Base-by-base conservation (phyloP, 2,329 filamentous ascomycete genomes). In the Fonsecaea erecta region DNA sequence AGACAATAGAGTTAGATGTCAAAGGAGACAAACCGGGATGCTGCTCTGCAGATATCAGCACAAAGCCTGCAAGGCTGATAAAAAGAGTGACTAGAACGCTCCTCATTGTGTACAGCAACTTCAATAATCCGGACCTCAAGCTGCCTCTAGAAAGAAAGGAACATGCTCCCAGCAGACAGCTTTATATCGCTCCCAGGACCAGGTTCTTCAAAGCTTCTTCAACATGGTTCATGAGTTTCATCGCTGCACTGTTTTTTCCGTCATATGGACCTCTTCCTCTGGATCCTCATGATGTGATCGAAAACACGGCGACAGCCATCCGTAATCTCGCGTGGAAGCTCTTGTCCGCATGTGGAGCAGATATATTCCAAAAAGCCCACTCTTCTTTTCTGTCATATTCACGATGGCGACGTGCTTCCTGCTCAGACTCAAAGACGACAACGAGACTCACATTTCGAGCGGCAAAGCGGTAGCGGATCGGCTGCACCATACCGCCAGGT, bases 281-380 rank as follows among this genome's bases (percentile, higher is more conserved):
- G 11, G 43, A 18, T 18, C 57, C 34, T 55, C 9, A 28, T 54
- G n/a, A 28, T 51, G 18, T 40, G 28, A 56, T 52, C 8, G 11
- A 37, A n/a, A 24, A 24, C 14, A 18, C 5, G 21, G 43, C 51
- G 52, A 35, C 16, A n/a, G 52, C 56, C 30, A 18, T 28, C 24
- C 40, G 52, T 48, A 64, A 66, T 66, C 37, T 69, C 62, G 62
- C 62, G 58, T 62, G 62, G 59, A 63, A 63, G 67, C 40, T 51
- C 35, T 51, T 58, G 54, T 58, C 64, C 67, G 54, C 48, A 43
- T 16, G 46, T 60, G 52, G 55, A 58, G 32, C 64, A 55, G 56
- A 58, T 67, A 26, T 9, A 67, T 67, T 69, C 40, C 64, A 61
- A 67, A 69, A 63, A 51, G 26, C 28, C 28, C 35, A 21, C 12